Evolutionary conservation across 805 yeast genomes (phyloP), one percentile per base, ranked within the genome.

Genomic region (Lachancea lanzarotensis): DNA sequence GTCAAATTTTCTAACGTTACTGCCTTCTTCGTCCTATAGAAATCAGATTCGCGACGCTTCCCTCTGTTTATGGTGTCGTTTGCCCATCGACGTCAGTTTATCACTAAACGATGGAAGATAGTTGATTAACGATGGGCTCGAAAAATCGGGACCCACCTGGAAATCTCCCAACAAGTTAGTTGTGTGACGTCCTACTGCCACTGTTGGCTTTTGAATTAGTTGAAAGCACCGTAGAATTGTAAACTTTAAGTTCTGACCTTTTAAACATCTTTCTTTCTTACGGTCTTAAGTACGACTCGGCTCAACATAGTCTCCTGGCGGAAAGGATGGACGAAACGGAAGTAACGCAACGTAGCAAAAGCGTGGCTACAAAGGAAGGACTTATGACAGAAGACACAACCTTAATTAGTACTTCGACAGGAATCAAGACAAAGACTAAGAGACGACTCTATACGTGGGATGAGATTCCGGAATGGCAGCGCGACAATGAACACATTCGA

Each of bases 391-490:
- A 19, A 22, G 34, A 42, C 1, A 46, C 40, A 16, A 38, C 42
- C 9, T 13, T 25, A 10, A 16, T 42, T 12, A 22, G 26, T 11
- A 20, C 12, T 9, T 16, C 32, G 20, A 15, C 10, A 19, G 25
- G 25, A 22, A 3, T n/a, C 6, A 18, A 19, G 17, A 18, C 43
- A 19, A 38, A 30, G 20, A 15, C 36, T 11, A 30, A 12, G n/a
- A 48, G 46, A 27, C 50, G 47, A 32, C 40, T 60, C 1, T 56
- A 51, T 33, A 48, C 53, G 4, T 63, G 60, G 60, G 52, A 79
- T 50, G 83, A 83, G 51, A 60, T 84, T 12, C 85, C 82, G 17
- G 75, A 68, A 7, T 84, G 93, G 93, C 89, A 82, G 55, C 70
- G 73, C 47, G 91, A 84, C 54, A 84, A 84, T 57, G 82, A 78